Base-by-base conservation (phyloP, 169 alveolate species). In the Eimeria sp. region DNA sequence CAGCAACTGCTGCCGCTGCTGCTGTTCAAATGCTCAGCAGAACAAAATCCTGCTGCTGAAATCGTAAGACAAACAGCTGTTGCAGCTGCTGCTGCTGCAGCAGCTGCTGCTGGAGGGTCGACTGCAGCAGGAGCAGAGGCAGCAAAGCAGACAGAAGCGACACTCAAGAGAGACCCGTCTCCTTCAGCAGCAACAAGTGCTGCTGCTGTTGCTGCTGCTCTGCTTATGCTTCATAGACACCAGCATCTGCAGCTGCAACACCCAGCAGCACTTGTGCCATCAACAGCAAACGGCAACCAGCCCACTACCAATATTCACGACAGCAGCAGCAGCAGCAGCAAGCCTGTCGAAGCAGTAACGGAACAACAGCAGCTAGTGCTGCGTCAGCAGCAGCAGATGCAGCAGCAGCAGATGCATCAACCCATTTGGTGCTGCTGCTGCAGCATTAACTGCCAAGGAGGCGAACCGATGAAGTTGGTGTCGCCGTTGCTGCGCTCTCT, bases 141-240 rank as follows among this genome's bases (percentile, higher is more conserved):
- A 40, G 87, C 87, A 76, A 34, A 58, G 43, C n/a, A 25, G 43
- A 47, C 57, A 34, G 63, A 63, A 43, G 87, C 2, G 0, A 47
- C 27, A 76, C 58, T 22, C 49, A 76, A 45, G n/a, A 58, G 40
- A 45, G 61, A 43, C 27, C 22, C 58, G 49, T 76, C 58, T 14
- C 27, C 87, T 11, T 34, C 87, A 34, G 87, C 87, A 34, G 63
- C 87, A 7, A 30, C 87, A 43, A 76, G 87, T 76, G 87, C 87
- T 76, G 87, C 87, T 45, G 87, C 87, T 76, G 87, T 76, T 76
- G 87, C 87, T 34, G 87, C 87, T 18, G 87, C 49, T 2, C 22
- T 76, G 87, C 87, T 76, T 40, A 76, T 76, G 87, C 87, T 76
- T 30, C 87, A 76, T 11, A 14, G 87, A 18, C 70, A 61, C n/a